Evolutionary conservation across 352 stramenopile genomes (phyloP).

Genomic region (Globisporangium radiosum): DNA sequence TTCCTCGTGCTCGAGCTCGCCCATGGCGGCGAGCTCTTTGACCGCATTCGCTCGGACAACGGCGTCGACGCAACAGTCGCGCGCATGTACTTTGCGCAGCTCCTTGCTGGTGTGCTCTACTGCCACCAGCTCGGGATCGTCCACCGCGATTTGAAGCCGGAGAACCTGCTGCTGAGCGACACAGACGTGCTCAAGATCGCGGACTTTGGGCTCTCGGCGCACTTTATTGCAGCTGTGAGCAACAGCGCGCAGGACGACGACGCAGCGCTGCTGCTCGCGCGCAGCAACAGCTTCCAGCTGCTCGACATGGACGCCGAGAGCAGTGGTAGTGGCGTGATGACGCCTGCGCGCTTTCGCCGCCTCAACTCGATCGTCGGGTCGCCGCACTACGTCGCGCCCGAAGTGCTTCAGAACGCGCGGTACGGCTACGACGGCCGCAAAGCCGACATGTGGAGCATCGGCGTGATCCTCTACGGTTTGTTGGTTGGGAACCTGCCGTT

Average conservation of each 20-base stretch:
- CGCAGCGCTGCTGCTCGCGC: slow-evolving; percentile 41
- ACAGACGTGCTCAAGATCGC: slow-evolving; percentile 91
- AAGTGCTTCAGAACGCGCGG: slow-evolving; percentile 89
- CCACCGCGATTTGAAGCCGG: slow-evolving; percentile 95
- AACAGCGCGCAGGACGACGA: slow-evolving; percentile 14
- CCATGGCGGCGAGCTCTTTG: slow-evolving; percentile 89
- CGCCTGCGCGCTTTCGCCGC: slow-evolving; percentile 38
- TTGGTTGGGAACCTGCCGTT: slow-evolving; percentile 94
- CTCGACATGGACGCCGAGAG: slow-evolving; percentile 63
- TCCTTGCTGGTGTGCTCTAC: slow-evolving; percentile 85
- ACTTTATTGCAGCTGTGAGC: slow-evolving; percentile 82
- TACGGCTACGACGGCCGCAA: slow-evolving; percentile 89
- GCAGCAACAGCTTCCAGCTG: slow-evolving; percentile 86
- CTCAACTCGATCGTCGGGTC: slow-evolving; percentile 94
- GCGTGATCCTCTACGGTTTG: slow-evolving; percentile 93
- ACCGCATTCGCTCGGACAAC: slow-evolving; percentile 88
- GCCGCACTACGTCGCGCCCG: slow-evolving; percentile 95
- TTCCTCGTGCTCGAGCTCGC: slow-evolving; percentile 92
- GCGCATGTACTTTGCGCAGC: slow-evolving; percentile 83
- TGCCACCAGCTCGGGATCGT: slow-evolving; percentile 88
- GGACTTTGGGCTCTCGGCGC: slow-evolving; percentile 90
- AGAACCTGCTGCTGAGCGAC: slow-evolving; percentile 92
- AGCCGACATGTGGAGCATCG: slow-evolving; percentile 89
- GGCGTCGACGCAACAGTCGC: slow-evolving; percentile 85
- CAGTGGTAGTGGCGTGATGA: slow-evolving; percentile 6